phyloP scores from a whole-genome alignment of 148 eudicot genomes.

The Fagopyrum homotropicum region DNA sequence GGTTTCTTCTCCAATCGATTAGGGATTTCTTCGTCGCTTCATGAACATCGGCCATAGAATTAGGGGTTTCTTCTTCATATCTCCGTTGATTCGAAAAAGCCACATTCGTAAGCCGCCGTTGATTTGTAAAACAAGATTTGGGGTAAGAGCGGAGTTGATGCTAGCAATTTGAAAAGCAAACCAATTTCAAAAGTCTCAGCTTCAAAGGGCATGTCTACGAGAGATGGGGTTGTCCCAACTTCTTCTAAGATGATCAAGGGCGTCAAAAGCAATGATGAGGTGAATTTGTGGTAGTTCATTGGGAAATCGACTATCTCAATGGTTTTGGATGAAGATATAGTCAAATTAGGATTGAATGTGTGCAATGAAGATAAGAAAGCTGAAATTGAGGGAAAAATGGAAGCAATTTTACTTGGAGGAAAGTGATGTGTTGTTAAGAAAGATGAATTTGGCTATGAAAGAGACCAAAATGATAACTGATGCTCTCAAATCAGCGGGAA shows the following conservation, averaged over 20 bases:
- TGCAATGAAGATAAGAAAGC: constrained; percentile 16
- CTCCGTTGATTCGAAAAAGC: no score
- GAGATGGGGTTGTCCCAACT: background rate
- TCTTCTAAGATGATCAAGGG: background rate
- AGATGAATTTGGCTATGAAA: constrained; percentile 15
- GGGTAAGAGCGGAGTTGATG: constrained; percentile 5
- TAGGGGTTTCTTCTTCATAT: no score
- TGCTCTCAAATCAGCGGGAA: constrained; percentile 11
- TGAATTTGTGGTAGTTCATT: background rate
- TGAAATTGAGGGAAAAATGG: constrained; percentile 28
- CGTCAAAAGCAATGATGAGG: background rate
- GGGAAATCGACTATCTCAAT: background rate
- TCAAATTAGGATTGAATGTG: constrained; percentile 19
- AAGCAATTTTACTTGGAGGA: constrained; percentile 15
- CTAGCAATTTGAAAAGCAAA: background rate
- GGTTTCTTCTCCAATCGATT: no score
- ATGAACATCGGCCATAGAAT: no score
- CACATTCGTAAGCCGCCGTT: constrained; percentile 25
- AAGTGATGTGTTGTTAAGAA: constrained; percentile 10
- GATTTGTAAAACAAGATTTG: constrained; percentile 39
- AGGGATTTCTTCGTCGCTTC: no score
- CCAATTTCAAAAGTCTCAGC: background rate
- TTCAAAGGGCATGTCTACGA: background rate
- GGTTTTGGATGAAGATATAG: constrained; percentile 8
- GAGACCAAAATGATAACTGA: constrained; percentile 14